Percentiles rank a stretch among this genome's conserved stretches.
These are phyloP conservation scores for Priceomyces carsonii DNA, from an alignment of 805 yeast genomes.

Conservation along the genomic window DNA sequence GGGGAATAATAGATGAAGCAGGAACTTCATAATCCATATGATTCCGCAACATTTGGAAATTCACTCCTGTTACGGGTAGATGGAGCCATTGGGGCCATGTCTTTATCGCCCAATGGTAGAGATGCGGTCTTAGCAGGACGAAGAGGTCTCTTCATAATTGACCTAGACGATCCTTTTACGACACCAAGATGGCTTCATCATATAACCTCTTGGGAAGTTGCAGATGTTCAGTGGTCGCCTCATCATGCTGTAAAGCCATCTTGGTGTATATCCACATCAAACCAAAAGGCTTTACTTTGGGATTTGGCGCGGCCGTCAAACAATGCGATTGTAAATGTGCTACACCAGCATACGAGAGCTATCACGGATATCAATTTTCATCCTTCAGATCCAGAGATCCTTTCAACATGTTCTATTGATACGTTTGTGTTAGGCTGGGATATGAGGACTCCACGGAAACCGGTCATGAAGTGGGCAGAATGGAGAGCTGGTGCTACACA, in stretches of 20 bases:
- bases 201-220: constrained; percentile 95
- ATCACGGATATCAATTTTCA: constrained; percentile 95
- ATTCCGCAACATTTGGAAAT: constrained; percentile 70
- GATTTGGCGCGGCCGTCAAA: constrained; percentile 72
- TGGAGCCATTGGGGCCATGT: constrained; percentile 89
- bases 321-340: constrained; percentile 77
- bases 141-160: constrained; percentile 85
- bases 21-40: constrained; percentile 23
- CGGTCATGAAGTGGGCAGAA: constrained; percentile 81
- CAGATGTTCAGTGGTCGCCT: constrained; percentile 98
- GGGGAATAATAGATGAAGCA: constrained; percentile 4
- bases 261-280: constrained; percentile 93
- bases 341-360: constrained; percentile 90
- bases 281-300: constrained; percentile 96
- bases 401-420: constrained; percentile 94
- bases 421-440: constrained; percentile 91
- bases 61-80: constrained; percentile 84
- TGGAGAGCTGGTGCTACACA: constrained; percentile 95
- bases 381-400: constrained; percentile 77
- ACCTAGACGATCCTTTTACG: constrained; percentile 91
- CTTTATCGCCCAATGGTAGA: constrained; percentile 84
- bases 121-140: constrained; percentile 89
- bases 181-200: constrained; percentile 95
- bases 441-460: constrained; percentile 72
- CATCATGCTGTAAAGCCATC: constrained; percentile 73